phyloP scores from a whole-genome alignment of 2,329 filamentous ascomycete species.

The Lachnellula hyalina region DNA sequence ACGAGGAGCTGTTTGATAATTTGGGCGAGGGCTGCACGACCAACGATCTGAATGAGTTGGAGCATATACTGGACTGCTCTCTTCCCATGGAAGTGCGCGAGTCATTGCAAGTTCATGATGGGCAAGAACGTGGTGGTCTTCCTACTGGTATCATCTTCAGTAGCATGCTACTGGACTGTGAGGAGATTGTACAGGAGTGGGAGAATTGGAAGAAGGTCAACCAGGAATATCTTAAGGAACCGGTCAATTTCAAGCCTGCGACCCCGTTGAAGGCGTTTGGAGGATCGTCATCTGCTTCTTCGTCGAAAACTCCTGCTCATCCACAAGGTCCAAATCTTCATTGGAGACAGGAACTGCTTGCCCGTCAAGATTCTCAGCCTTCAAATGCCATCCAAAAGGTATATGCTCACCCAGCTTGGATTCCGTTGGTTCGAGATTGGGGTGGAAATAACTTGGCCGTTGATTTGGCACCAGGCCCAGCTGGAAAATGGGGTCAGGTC shows the following conservation, averaged over 20 bases:
- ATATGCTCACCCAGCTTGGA: conserved; percentile 92
- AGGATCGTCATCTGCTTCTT: conserved; percentile 55
- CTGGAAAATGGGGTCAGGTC: conserved; percentile 91
- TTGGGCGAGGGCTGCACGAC: conserved; percentile 84
- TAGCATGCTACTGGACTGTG: conserved; percentile 93
- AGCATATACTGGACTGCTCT: conserved; percentile 92
- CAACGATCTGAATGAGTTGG: conserved; percentile 95
- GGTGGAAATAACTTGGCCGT: conserved; percentile 96
- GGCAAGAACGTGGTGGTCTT: conserved; percentile 88
- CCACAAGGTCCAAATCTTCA: conserved; percentile 50
- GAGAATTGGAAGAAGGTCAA: conserved; percentile 94
- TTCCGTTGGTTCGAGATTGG: conserved; percentile 94
- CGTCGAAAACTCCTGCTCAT: conserved; percentile 53
- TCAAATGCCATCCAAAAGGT: conserved; percentile 82
- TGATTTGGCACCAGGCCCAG: conserved; percentile 84
- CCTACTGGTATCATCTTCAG: conserved; percentile 92
- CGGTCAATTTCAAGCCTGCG: conserved; percentile 51
- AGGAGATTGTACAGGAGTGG: conserved; percentile 98
- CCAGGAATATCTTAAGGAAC: conserved; percentile 67
- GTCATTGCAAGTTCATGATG: conserved; percentile 85
- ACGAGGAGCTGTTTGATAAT: conserved; percentile 90
- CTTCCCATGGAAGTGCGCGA: conserved; percentile 91
- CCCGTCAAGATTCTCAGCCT: conserved; percentile 84
- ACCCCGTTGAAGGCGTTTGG: conserved; percentile 67
- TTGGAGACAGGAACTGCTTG: conserved; percentile 81